Base-by-base conservation (phyloP, 2,329 filamentous ascomycete species). In the Venturia oleaginea region DNA sequence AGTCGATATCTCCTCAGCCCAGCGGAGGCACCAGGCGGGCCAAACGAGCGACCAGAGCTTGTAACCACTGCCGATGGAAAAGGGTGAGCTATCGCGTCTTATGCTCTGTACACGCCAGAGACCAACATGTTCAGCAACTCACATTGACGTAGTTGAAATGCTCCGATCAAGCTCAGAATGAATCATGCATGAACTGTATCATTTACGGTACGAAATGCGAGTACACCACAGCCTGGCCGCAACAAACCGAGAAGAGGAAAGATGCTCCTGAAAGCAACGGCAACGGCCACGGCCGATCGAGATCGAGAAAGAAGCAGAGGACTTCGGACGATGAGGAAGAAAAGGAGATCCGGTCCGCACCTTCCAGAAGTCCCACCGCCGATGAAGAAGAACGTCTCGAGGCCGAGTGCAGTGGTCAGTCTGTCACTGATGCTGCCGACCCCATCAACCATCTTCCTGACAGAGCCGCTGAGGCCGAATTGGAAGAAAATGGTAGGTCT, bases 151-250 rank as follows among this genome's bases (percentile, higher is more conserved):
- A 62, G 61, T 54, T 62, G 13, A 62, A 62, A 62, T 62, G 61
- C 61, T 62, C 61, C 17, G 61, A 62, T 62, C 37, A 62, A 46
- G 40, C 38, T 19, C 38, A 62, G 42, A 54, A 62, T 38, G 40
- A 62, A 34, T 62, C 61, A 5, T 62, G 61, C 24, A 62, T 62
- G 61, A 62, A 62, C 22, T 62, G 61, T 48, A 54, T 62, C 24
- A 62, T 62, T 15, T 62, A 62, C 30, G 61, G 61, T 27, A 54
- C 43, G 19, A 62, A 62, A 32, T 62, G 61, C 61, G 40, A 48
- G 42, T 62, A 62, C 24, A 62, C 61, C 22, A 37, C 61, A 34
- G 24, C 61, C 22, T 62, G 38, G 40, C 43, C 61, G 17, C 59
- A 57, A 10, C 51, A 57, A 37, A 2, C 30, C 51, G 51, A 57